Evolutionary conservation across 176 grass and related monocot genomes (phyloP).

Genomic region (Dactylis glomerata): DNA sequence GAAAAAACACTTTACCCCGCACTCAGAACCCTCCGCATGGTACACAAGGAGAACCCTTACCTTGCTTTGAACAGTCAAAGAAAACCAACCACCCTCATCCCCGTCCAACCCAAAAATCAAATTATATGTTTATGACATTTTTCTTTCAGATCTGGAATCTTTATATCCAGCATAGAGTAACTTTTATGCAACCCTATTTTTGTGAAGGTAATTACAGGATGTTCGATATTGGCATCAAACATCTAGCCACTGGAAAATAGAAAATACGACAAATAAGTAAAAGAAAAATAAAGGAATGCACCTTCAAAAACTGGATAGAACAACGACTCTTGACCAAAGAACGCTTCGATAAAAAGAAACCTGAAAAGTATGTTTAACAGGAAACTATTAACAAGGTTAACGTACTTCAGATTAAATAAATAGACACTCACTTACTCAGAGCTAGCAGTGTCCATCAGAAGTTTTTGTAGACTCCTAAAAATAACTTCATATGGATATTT

Average conservation of each 20-base stretch:
- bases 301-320: constrained; percentile 85
- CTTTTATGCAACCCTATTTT: neutral
- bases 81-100: neutral
- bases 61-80: neutral
- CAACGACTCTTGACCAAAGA: constrained; percentile 70
- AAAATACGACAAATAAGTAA: neutral
- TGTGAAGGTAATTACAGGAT: neutral
- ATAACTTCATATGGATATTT: constrained; percentile 84
- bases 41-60: neutral
- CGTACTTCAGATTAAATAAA: neutral
- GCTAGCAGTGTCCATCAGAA: constrained; percentile 91
- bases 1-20: neutral
- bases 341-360: constrained; percentile 75
- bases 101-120: neutral
- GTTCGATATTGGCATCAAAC: constrained; percentile 13
- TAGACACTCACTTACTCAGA: constrained; percentile 59
- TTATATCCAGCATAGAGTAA: neutral
- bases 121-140: neutral
- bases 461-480: constrained; percentile 88
- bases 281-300: neutral
- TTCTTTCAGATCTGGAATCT: neutral
- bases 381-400: constrained; percentile 16
- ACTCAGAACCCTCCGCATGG: neutral
- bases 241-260: constrained; percentile 4
- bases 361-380: constrained; percentile 41